Conservation (phyloP, 2,329 filamentous ascomycete genomes). For the Epichloe baconii region DNA sequence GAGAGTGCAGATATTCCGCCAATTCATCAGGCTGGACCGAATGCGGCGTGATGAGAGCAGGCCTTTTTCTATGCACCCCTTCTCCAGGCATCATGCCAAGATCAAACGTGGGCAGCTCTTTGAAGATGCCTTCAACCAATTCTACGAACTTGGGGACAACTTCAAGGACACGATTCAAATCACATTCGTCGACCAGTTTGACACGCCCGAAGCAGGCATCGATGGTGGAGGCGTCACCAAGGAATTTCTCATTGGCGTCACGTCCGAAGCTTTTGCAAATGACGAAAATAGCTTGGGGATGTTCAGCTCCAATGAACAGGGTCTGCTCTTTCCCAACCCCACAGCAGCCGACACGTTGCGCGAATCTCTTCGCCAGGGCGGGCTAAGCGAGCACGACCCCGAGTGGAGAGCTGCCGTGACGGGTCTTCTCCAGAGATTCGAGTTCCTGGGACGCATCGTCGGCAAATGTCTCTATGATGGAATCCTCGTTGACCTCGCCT, state of each 20-base stretch:
- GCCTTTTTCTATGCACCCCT: constrained; percentile 7
- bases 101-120: constrained; percentile 73
- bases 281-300: constrained; percentile 35
- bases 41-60: constrained; percentile 12
- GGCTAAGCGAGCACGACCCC: constrained; percentile 37
- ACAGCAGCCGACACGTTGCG: constrained; percentile 57
- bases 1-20: constrained; percentile 80
- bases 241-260: constrained; percentile 85
- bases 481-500: constrained; percentile 83
- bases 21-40: constrained; percentile 72
- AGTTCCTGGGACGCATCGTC: constrained; percentile 84
- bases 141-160: constrained; percentile 67
- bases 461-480: constrained; percentile 97
- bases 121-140: constrained; percentile 71
- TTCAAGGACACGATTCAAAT: constrained; percentile 95
- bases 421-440: constrained; percentile 60
- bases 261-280: constrained; percentile 64
- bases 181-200: constrained; percentile 87
- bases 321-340: constrained; percentile 81
- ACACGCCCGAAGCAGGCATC: constrained; percentile 77
- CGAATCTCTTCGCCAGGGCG: constrained; percentile 39
- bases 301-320: constrained; percentile 76
- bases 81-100: constrained; percentile 57
- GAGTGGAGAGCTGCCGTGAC: constrained; percentile 45
- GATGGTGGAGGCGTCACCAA: constrained; percentile 96